These are phyloP conservation scores for Termitomyces sp. DNA, from an alignment of 768 basidiomycete genomes.

Conservation along the genomic window DNA sequence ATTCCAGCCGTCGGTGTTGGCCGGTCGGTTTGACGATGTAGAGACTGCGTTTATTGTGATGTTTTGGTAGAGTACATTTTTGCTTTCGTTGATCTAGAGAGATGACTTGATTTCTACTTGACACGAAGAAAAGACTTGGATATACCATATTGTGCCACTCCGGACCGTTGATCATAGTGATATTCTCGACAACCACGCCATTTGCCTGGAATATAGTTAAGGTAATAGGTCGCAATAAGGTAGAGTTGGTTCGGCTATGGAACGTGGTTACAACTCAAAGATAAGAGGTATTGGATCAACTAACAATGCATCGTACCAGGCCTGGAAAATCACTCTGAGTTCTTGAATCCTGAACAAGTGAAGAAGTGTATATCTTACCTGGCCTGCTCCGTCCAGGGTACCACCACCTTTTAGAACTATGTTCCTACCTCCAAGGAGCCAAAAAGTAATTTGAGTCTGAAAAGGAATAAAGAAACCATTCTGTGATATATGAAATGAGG, in stretches of 20 bases:
- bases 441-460: slow-evolving; percentile 50
- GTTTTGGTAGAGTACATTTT: slow-evolving; percentile 40
- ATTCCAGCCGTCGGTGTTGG: slow-evolving; percentile 63
- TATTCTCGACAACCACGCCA: slow-evolving; percentile 41
- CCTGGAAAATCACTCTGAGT: slow-evolving; percentile 19
- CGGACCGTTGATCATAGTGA: slow-evolving; percentile 44
- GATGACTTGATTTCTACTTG: not conserved
- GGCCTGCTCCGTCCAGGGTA: slow-evolving; percentile 60
- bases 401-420: slow-evolving; percentile 53
- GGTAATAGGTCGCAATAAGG: slow-evolving; percentile 48
- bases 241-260: slow-evolving; percentile 37
- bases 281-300: not conserved
- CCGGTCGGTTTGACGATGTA: slow-evolving; percentile 34
- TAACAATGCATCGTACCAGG: slow-evolving; percentile 54
- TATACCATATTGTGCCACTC: slow-evolving; percentile 49
- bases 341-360: not conserved
- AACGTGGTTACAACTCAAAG: not conserved
- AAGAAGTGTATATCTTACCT: slow-evolving; percentile 29
- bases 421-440: slow-evolving; percentile 48
- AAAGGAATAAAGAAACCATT: slow-evolving; percentile 50
- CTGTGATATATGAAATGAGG: slow-evolving; percentile 17
- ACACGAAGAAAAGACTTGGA: not conserved
- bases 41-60: slow-evolving; percentile 43
- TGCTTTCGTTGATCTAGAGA: slow-evolving; percentile 40
- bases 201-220: slow-evolving; percentile 49